Evolutionary conservation across 306 rosid genomes (phyloP), one percentile per base, ranked within the genome.

Genomic region (Mucuna pruriens): DNA sequence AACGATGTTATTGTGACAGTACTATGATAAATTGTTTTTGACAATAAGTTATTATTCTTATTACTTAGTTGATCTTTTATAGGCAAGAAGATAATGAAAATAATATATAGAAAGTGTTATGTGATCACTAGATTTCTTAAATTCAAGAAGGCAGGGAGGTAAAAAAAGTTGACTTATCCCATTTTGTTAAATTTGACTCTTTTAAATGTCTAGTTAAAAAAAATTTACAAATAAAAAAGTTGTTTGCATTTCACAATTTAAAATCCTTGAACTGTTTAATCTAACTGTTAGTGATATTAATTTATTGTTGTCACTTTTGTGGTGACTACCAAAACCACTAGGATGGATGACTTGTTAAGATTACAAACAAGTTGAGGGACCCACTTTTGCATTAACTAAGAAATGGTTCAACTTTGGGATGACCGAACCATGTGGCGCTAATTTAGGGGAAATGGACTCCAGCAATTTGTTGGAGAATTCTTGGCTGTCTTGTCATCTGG

Each of bases 391-490:
- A 61, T 26, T 26, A 25, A 5, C 10, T 42, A 75, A 75, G 45
- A 63, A 48, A 49, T 62, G n/a, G 51, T 71, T 77, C 29, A 65
- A 57, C 82, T 58, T 69, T 44, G 42, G 23, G 57, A 39, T 55
- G 40, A 16, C 42, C 81, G 2, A 71, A 70, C 49, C 75, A 42
- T 62, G 75, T 80, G 81, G 86, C 89, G 83, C 66, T 79, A 85
- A 73, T 77, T 74, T 9, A 74, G 92, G 90, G 46, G 82, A 48
- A 46, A 81, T 46, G 84, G 72, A 45, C 31, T 54, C 76, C 90
- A 79, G 72, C 82, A 81, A 46, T 83, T 78, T 62, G 62, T 60
- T 11, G 42, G 29, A 52, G 51, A 80, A 63, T 62, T 75, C 70
- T 76, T 68, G 62, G 82, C 85, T 76, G 89, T 80, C 84, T 42